Base-by-base conservation (phyloP, 1,139 yeast species). In the Debaryomyces subglobosus region DNA sequence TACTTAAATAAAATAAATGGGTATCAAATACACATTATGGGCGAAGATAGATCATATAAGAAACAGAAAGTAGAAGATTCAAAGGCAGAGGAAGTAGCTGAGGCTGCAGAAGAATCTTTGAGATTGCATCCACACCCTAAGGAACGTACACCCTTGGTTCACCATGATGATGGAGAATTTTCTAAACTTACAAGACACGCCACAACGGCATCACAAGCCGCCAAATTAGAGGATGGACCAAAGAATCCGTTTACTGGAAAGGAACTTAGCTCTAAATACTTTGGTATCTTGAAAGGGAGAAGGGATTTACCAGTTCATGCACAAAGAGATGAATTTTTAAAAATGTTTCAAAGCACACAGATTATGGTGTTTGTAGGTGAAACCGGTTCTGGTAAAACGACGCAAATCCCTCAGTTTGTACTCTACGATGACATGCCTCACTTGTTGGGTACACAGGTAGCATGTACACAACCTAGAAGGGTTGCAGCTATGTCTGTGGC, bases 401-500 rank as follows among this genome's bases (percentile, higher is more conserved):
- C 98, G 0, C 98, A 92, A 69, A 91, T 92, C 53, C 97, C 98
- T 3, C 98, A 92, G 68, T 92, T 91, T 72, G 97, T 94, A 27
- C 77, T 92, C 41, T 91, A 85, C 57, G 98, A 94, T 65, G 98
- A 91, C 59, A 82, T 95, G 69, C 96, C 96, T 27, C 96, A 89
- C 54, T 71, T 88, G 49, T 72, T 74, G 43, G 94, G 95, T 2
- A 83, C 82, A 33, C 90, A 86, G 65, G 89, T 92, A 45, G 97
- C 96, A 0, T 92, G 97, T 83, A 92, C 98, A 0, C 98, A 92
- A 72, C 98, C 98, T 16, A 84, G 98, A 70, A 82, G 98, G 71
- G 98, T 92, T 53, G 98, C 98, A 2, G 98, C 98, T 23, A 91
- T 91, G 94, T 89, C 96, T 50, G 97, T 92, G 43, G 97, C 98